These are phyloP conservation scores for Ascochyta rabiei DNA, from an alignment of 2,329 filamentous ascomycete species.

Conservation along the genomic window DNA sequence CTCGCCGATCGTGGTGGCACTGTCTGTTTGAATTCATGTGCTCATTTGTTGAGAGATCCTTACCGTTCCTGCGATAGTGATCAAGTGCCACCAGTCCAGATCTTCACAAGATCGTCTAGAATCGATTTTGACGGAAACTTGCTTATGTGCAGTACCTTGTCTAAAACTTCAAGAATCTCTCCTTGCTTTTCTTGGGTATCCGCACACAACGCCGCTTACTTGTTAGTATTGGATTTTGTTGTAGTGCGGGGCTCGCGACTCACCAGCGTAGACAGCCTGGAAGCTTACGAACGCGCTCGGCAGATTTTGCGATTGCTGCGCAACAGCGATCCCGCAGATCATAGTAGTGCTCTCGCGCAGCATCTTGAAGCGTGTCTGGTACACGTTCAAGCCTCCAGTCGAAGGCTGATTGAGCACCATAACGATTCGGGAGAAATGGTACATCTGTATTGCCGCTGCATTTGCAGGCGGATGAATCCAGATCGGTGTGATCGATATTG, in stretches of 20 bases:
- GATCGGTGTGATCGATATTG: slow-evolving; percentile 21
- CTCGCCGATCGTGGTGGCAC: too few relatives aligned
- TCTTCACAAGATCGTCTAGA: slow-evolving; percentile 31
- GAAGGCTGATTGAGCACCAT: slow-evolving; percentile 60
- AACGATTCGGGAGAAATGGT: slow-evolving; percentile 60
- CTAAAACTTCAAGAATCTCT: slow-evolving; percentile 24
- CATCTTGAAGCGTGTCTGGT: slow-evolving; percentile 51
- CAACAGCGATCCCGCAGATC: slow-evolving; percentile 59
- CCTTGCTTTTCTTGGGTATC: slow-evolving; percentile 28
- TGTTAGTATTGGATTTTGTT: neutral
- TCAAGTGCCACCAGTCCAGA: slow-evolving; percentile 27
- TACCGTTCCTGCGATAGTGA: neutral
- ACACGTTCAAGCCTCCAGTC: slow-evolving; percentile 56
- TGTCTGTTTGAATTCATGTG: too few relatives aligned
- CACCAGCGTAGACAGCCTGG: slow-evolving; percentile 41
- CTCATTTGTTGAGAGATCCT: neutral
- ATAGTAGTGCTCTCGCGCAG: slow-evolving; percentile 55
- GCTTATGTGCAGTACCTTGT: slow-evolving; percentile 25
- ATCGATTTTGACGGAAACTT: slow-evolving; percentile 38
- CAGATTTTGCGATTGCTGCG: slow-evolving; percentile 38
- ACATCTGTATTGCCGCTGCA: slow-evolving; percentile 58
- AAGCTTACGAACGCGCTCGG: slow-evolving; percentile 39
- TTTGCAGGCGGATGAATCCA: slow-evolving; percentile 40
- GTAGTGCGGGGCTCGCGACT: neutral
- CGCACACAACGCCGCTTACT: slow-evolving; percentile 26